phyloP scores from a whole-genome alignment of 805 yeast genomes.

The Clavispora asparagi region DNA sequence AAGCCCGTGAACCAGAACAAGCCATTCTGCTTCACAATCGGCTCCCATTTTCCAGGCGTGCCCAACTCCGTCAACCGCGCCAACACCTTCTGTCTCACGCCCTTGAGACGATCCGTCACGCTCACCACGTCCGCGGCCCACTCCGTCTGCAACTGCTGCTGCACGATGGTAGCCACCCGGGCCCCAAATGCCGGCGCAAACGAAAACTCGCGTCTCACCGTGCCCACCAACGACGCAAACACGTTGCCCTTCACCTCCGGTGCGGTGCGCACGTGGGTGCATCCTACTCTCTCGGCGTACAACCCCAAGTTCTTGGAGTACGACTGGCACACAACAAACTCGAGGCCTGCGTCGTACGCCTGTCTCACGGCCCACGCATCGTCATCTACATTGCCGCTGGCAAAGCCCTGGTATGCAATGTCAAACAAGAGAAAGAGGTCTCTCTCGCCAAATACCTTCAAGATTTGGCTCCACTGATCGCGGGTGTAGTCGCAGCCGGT shows the following conservation, averaged over 20 bases:
- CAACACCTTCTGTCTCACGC: constrained; percentile 25
- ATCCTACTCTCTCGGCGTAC: constrained; percentile 37
- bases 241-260: constrained; percentile 12
- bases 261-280: constrained; percentile 22
- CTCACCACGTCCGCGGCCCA: constrained; percentile 35
- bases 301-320: constrained; percentile 40
- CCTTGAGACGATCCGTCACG: constrained; percentile 27
- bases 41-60: constrained; percentile 43
- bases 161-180: constrained; percentile 31
- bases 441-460: constrained; percentile 19
- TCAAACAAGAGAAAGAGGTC: constrained; percentile 31
- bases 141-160: constrained; percentile 17
- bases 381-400: constrained; percentile 21
- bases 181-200: constrained; percentile 47
- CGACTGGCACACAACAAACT: constrained; percentile 28
- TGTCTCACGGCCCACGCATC: constrained; percentile 39
- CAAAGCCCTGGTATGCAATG: constrained; percentile 40
- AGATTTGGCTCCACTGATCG: constrained; percentile 34
- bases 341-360: constrained; percentile 22
- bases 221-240: constrained; percentile 23
- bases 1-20: constrained; percentile 43
- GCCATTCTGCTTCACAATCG: constrained; percentile 33
- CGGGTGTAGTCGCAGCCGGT: constrained; percentile 36
- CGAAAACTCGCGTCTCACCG: constrained; percentile 38
- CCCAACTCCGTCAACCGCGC: constrained; percentile 25